Percentiles rank a stretch among this genome's conserved stretches.
These are phyloP conservation scores for Psilocybe subaeruginosa DNA, from an alignment of 768 basidiomycete species.

Conservation along the genomic window DNA sequence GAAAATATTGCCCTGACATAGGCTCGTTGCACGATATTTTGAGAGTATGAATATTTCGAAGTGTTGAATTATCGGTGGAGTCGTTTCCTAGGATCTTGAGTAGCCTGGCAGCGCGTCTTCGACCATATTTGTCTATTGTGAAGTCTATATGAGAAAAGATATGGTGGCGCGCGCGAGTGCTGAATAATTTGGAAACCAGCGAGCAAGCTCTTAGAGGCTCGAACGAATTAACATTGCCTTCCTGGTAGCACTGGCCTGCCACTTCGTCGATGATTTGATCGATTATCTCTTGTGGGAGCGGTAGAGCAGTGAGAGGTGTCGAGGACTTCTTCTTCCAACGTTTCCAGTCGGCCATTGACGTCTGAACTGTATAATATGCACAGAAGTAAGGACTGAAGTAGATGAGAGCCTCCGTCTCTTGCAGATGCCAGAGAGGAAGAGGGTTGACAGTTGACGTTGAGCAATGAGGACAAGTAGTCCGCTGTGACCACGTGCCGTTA, in stretches of 20 bases:
- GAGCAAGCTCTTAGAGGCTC: neutral
- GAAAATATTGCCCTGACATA: neutral
- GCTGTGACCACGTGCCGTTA: no score
- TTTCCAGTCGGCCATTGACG: no score
- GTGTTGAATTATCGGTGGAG: neutral
- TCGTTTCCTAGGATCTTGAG: neutral
- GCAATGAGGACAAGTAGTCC: no score
- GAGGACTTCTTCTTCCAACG: no score
- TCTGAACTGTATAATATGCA: no score
- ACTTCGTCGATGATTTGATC: conserved; percentile 1
- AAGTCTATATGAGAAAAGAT: neutral
- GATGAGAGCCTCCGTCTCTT: no score
- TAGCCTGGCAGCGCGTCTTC: neutral
- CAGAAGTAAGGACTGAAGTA: no score
- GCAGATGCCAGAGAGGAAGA: no score
- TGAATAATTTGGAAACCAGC: neutral
- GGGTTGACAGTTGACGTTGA: no score
- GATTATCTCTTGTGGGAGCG: neutral
- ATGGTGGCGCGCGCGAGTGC: neutral
- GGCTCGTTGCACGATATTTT: neutral
- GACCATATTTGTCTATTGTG: neutral
- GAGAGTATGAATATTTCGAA: neutral
- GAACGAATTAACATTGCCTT: neutral
- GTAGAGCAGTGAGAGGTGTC: neutral
- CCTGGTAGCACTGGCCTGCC: neutral